Base-by-base conservation (phyloP, 192 early-diverging fungal species). In the Coemansia sp. region DNA sequence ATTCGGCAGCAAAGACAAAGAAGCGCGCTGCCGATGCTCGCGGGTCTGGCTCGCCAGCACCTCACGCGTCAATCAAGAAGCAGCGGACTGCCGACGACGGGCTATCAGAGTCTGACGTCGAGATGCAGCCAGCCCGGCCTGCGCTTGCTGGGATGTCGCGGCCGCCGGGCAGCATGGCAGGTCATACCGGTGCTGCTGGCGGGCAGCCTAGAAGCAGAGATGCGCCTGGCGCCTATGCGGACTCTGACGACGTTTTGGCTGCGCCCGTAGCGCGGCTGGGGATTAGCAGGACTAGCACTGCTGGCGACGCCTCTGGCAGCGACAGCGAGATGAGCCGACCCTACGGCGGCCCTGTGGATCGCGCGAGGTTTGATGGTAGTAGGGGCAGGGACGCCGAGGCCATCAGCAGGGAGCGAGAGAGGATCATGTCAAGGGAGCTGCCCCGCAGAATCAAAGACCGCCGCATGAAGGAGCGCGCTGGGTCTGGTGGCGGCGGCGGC, bases 401-500 rank as follows among this genome's bases (percentile, higher is more conserved):
- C 25, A 9, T 19, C 46, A 19, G 31, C 27, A 65, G 40, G 31
- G 46, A 58, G 19, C 59, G 39, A 35, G 71, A 74, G 36, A 45
- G 51, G 46, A 31, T 39, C 12, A 19, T n/a, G 15, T 20, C 51
- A 43, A 64, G 58, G 37, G 70, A 77, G 35, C 19, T 31, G 2
- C 45, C 40, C 38, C 74, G 74, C 60, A 59, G 53, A 46, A n/a
- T 64, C 25, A 65, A 62, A 25, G 74, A 76, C 12, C 39, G 53
- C 31, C 79, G 74, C 64, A 70, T 72, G n/a, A 60, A 65, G 46
- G 77, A 79, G 38, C 77, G 77, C 7, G 35, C 56, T 58, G 56
- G 56, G 1, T 32, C 56, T 58, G 37, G 41, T 9, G 59, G 60
- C 40, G 65, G 59, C 25, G 31, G 67, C 59, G 68, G 64, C 42